Conservation (phyloP, 2,329 filamentous ascomycete species). For the Fusarium sp. region DNA sequence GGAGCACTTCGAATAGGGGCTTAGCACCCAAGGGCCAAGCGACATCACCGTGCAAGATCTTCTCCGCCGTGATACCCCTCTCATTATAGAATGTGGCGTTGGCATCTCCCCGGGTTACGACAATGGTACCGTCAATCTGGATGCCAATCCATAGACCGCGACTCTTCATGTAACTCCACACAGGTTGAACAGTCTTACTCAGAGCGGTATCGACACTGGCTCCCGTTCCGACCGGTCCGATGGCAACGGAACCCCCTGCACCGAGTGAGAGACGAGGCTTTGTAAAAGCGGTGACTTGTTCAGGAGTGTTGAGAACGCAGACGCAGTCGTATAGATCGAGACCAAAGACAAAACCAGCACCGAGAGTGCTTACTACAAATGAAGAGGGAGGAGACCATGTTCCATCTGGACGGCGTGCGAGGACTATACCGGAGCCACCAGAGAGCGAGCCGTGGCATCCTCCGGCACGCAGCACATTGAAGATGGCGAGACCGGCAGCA, state of each 20-base stretch:
- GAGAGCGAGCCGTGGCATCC: constrained; percentile 68
- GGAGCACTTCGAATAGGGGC: constrained; percentile 57
- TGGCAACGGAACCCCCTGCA: constrained; percentile 76
- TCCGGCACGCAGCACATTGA: constrained; percentile 73
- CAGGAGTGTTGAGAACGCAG: constrained; percentile 77
- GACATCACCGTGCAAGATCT: constrained; percentile 55
- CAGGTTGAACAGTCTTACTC: constrained; percentile 63
- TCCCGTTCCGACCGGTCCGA: constrained; percentile 71
- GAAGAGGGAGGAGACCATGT: constrained; percentile 80
- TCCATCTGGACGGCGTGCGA: constrained; percentile 69
- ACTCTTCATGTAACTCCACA: constrained; percentile 87
- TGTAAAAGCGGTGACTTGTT: constrained; percentile 77
- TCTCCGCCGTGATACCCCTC: constrained; percentile 54
- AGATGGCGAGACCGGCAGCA: constrained; percentile 72
- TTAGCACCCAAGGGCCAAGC: constrained; percentile 58
- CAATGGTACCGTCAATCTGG: constrained; percentile 83
- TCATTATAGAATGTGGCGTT: constrained; percentile 84
- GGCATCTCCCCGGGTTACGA: constrained; percentile 81
- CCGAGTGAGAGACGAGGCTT: constrained; percentile 76
- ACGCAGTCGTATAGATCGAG: constrained; percentile 84
- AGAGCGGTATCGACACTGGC: constrained; percentile 64
- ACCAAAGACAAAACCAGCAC: constrained; percentile 77
- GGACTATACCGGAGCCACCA: constrained; percentile 70
- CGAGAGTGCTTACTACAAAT: constrained; percentile 78
- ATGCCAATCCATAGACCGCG: constrained; percentile 83